Evolutionary conservation across 352 stramenopile genomes (phyloP), one percentile per base, ranked within the genome.

Genomic region (Heterotrichella gracilis): DNA sequence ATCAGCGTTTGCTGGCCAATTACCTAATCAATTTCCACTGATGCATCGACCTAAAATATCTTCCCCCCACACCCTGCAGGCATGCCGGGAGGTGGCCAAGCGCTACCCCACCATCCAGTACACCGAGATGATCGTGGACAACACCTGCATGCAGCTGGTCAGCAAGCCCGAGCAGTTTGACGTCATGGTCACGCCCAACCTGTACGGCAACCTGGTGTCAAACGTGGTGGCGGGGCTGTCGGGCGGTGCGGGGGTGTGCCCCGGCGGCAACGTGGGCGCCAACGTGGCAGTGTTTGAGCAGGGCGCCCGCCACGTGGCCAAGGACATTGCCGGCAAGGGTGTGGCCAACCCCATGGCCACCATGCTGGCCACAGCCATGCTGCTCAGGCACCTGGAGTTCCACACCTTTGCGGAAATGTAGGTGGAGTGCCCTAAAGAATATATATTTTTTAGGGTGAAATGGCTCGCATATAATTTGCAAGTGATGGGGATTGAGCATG

Each of bases 91-190:
- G 53, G 75, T 88, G 25, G 75, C 81, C 9, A 74, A 74, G 71
- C 75, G 82, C 25, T 88, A 82, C 75, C 82, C 64, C 64, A 68
- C 20, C 64, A 19, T 68, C 4, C 9, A 68, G 64, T 68, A 68
- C 24, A 19, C 9, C 9, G 64, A 68, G 24, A 64, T 68, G 4
- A 68, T 86, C 77, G 82, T 88, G 41, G 82, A 88, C 77, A 88
- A 88, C 71, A 80, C 81, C 23, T 81, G 86, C 69, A 88, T 88
- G 82, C 82, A 88, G 76, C 73, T 88, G 24, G 86, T 88, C 74
- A 78, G 81, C 70, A 85, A 81, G 71, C 82, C 82, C 53, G 85
- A 82, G 68, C 81, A 87, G 74, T 88, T 87, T 68, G 82, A 88
- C 71, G 82, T 88, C 32, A 84, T 88, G 72, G 82, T 81, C 68